Base-by-base conservation (phyloP, 306 rosid genomes). In the Crataegus laevigata region DNA sequence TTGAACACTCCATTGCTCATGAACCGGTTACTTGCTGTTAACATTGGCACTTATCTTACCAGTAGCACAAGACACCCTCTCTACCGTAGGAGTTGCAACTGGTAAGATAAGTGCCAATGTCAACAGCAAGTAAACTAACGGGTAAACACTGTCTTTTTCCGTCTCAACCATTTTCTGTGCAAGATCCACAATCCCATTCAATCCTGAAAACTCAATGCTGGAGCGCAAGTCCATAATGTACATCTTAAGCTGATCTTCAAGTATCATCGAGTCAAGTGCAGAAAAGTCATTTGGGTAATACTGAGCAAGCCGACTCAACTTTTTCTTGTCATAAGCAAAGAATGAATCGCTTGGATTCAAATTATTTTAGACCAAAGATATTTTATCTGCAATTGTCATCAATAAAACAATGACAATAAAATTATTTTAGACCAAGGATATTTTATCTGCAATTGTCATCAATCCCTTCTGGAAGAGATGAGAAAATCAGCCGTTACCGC, bases 1-100 rank as follows among this genome's bases (percentile, higher is more conserved):
- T 86, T 52, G 4, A 91, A 91, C 78, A 85, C 69, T 11, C 90
- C 96, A 51, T 82, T 42, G 64, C 68, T 70, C 91, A 94, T 90
- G 18, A 73, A 61, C 34, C 32, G 51, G n/a, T n/a, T n/a, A n/a
- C n/a, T n/a, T n/a, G n/a, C n/a, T n/a, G n/a, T n/a, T n/a, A n/a
- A n/a, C n/a, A n/a, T n/a, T n/a, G n/a, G n/a, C n/a, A n/a, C n/a
- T n/a, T n/a, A n/a, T n/a, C n/a, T n/a, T n/a, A n/a, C n/a, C n/a
- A n/a, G n/a, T 11, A 30, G 55, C 40, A 29, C 21, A 78, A 34
- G 70, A 45, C 15, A 17, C 28, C 4, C 55, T 59, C 25, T 47
- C 64, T 0, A 69, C 30, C 0, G 11, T 60, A 19, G 45, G 38
- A 28, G 52, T 13, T 45, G 52, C 19, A 45, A 45, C 64, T 4